Base-by-base conservation (phyloP, 208 protist species). In the Porcisia hertigi region DNA sequence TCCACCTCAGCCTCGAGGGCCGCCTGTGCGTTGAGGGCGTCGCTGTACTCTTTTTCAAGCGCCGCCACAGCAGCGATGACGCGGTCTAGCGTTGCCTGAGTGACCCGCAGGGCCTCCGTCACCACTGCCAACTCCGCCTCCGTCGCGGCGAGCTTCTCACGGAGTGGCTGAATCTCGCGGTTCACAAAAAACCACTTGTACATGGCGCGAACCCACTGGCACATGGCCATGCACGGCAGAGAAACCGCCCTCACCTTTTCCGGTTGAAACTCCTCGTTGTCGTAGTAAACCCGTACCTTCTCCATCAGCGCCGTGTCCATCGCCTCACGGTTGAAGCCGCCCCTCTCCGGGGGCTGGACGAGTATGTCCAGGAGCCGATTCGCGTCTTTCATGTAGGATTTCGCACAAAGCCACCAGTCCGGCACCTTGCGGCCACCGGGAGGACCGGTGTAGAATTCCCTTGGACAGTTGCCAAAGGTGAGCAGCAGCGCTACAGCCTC, bases 141-240 rank as follows among this genome's bases (percentile, higher is more conserved):
- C 18, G 98, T 95, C 9, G 88, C 81, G 7, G 81, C 80, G 36
- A 99, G 88, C 58, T 80, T 86, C 74, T 92, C 87, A 52, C 96
- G 90, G 75, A 99, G 95, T 5, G 98, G 98, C 74, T 96, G 88
- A 64, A 99, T 98, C 70, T 96, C 89, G 57, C 96, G 96, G 77
- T 98, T 97, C 18, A 99, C 98, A 79, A 97, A 95, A 86, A 99
- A 98, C 90, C 98, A 99, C 77, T 95, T 95, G 87, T 98, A 95
- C 97, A 99, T 99, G 72, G 98, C 98, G 25, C 95, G 94, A 76
- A 99, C 98, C 98, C 98, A 99, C 79, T 96, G 87, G 80, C 98
- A 99, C 90, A 99, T 98, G 75, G 98, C 97, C 84, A 98, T 98
- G 85, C 98, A 99, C 45, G 98, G 98, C 80, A 97, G 90, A 20